These are phyloP conservation scores for Diaporthe eres DNA, from an alignment of 2,329 filamentous ascomycete species.

Conservation along the genomic window DNA sequence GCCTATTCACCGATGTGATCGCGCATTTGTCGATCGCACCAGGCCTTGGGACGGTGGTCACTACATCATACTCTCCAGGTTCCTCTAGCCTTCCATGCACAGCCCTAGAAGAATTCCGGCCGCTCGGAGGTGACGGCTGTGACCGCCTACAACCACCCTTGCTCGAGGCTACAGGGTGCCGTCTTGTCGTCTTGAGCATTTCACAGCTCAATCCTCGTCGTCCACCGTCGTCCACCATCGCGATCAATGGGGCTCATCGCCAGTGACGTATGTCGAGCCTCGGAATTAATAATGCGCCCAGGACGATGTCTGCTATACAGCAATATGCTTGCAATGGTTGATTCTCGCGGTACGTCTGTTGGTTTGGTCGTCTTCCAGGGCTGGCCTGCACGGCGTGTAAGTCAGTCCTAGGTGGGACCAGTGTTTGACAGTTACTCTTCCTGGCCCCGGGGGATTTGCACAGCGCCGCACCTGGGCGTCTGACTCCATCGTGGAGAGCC, in stretches of 20 bases:
- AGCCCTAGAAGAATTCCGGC: constrained; percentile 2
- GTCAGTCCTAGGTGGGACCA: constrained; percentile 18
- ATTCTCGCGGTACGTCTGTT: neutral
- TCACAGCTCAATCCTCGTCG: neutral
- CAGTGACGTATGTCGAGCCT: neutral
- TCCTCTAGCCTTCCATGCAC: neutral
- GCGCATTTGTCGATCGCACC: constrained; percentile 10
- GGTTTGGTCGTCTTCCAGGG: neutral
- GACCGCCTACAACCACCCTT: constrained; percentile 27
- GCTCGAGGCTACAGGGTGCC: constrained; percentile 11
- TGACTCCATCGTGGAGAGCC: constrained; percentile 28
- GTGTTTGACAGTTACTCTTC: constrained; percentile 4
- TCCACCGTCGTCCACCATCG: neutral
- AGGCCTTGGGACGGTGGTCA: constrained; percentile 6
- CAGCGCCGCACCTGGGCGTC: constrained; percentile 16
- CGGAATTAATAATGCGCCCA: neutral
- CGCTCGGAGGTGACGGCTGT: constrained; percentile 5
- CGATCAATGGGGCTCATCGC: constrained; percentile 2
- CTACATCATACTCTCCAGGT: constrained; percentile 33
- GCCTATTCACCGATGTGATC: constrained; percentile 24
- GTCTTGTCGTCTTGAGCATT: neutral
- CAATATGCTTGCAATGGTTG: neutral
- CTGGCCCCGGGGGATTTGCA: constrained; percentile 33
- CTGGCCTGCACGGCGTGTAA: constrained; percentile 26
- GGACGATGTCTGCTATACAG: constrained; percentile 6